Evolutionary conservation across 106 monocot species (phyloP).

Genomic region (Phalaenopsis equestris): DNA sequence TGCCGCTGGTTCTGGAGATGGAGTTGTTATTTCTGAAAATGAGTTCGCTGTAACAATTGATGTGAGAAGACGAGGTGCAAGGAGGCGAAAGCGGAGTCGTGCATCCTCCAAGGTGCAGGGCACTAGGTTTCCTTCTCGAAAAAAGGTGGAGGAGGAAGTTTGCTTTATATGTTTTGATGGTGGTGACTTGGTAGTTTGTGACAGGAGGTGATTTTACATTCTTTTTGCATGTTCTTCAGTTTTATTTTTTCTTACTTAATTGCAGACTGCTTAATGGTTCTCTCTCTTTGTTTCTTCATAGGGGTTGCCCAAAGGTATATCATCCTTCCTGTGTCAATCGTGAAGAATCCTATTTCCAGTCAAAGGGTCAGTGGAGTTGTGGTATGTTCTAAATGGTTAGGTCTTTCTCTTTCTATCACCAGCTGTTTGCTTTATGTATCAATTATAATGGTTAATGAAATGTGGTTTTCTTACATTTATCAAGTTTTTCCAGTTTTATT

Average conservation of each 20-base stretch:
- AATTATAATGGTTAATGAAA: background rate
- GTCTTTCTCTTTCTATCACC: background rate
- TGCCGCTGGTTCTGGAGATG: background rate
- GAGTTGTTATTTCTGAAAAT: conserved; percentile 3
- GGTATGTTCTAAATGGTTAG: conserved; percentile 30
- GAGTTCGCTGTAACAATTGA: background rate
- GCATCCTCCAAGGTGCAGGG: conserved; percentile 6
- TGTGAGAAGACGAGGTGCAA: conserved; percentile 17
- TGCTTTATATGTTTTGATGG: conserved; percentile 74
- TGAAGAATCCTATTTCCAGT: conserved; percentile 74
- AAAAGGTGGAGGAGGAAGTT: conserved; percentile 40
- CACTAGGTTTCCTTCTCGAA: conserved; percentile 8
- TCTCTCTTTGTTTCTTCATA: conserved; percentile 24
- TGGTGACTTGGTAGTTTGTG: conserved; percentile 59
- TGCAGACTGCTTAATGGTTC: background rate
- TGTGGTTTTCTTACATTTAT: background rate
- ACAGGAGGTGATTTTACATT: conserved; percentile 37
- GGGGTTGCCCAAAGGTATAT: conserved; percentile 88
- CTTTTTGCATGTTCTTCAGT: background rate
- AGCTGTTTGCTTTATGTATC: background rate
- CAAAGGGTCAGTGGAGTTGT: conserved; percentile 85
- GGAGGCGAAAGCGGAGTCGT: conserved; percentile 33
- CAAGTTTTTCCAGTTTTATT: background rate
- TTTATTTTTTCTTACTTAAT: conserved; percentile 1
- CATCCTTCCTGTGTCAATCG: conserved; percentile 89